phyloP scores from a whole-genome alignment of 1,284 basidiomycete genomes.

The Melampsora americana region DNA sequence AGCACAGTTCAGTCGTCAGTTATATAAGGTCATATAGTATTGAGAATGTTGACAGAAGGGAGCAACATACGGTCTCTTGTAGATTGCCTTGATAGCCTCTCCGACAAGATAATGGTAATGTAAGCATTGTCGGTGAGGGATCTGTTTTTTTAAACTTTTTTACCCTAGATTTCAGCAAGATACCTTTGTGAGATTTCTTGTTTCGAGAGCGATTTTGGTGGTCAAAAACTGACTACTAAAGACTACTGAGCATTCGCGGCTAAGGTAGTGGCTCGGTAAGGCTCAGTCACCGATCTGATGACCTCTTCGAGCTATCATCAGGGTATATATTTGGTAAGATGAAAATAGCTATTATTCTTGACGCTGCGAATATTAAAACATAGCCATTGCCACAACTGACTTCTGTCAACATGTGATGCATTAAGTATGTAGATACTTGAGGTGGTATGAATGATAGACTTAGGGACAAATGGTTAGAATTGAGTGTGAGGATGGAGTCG shows the following conservation, averaged over 20 bases:
- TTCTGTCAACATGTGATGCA: slow-evolving; percentile 8
- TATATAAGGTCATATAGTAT: too few relatives aligned
- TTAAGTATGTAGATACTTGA: not conserved
- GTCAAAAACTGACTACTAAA: slow-evolving; percentile 8
- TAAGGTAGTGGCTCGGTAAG: slow-evolving; percentile 4
- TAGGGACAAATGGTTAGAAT: too few relatives aligned
- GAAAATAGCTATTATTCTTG: not conserved
- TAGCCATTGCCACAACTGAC: not conserved
- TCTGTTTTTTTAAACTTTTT: too few relatives aligned
- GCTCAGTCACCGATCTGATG: slow-evolving; percentile 23
- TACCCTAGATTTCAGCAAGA: too few relatives aligned
- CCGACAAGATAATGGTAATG: slow-evolving; percentile 15
- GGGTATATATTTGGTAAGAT: not conserved
- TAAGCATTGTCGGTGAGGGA: slow-evolving; percentile 37
- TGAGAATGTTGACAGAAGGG: not conserved
- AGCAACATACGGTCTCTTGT: slow-evolving; percentile 27
- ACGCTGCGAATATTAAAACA: not conserved
- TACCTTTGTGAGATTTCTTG: too few relatives aligned
- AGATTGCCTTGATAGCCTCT: slow-evolving; percentile 23
- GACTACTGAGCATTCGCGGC: slow-evolving; percentile 24
- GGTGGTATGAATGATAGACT: too few relatives aligned
- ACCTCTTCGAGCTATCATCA: slow-evolving; percentile 11
- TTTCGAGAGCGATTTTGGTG: too few relatives aligned
- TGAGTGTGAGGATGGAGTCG: too few relatives aligned
- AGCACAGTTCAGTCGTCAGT: not conserved